phyloP scores from a whole-genome alignment of 148 eudicot genomes.

The Spergularia marina region DNA sequence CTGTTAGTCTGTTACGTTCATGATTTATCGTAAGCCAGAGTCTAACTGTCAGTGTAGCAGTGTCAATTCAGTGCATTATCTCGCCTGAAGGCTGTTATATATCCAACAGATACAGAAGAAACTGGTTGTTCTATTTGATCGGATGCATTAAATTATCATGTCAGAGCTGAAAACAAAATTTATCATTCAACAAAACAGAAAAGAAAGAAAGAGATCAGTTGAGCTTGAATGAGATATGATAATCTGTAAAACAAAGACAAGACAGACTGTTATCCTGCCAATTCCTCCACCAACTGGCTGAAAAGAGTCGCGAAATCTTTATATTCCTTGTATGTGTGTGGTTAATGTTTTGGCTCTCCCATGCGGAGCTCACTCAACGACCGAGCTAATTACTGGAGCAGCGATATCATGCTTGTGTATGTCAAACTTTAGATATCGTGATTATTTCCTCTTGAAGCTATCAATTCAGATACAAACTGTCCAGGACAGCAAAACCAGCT shows the following conservation, averaged over 20 bases:
- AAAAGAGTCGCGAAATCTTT: not conserved
- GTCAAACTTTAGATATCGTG: not conserved
- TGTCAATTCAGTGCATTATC: not conserved
- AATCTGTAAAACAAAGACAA: not conserved
- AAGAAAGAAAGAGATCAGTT: not conserved
- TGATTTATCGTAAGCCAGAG: not conserved
- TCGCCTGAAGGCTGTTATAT: not conserved
- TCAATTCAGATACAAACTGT: constrained; percentile 69
- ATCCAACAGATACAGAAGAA: no score
- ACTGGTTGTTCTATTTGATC: no score
- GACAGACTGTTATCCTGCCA: not conserved
- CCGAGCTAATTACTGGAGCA: not conserved
- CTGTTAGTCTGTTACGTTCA: not conserved
- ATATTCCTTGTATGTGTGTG: not conserved
- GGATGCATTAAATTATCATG: not conserved
- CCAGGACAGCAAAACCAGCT: constrained; percentile 93
- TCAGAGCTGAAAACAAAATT: not conserved
- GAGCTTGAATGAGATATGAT: not conserved
- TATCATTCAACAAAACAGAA: not conserved
- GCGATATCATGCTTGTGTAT: not conserved
- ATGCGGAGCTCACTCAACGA: no score
- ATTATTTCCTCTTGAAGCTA: not conserved
- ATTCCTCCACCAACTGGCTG: not conserved
- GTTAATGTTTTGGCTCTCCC: not conserved
- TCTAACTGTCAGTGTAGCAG: no score